A percentile compares a stretch with the other conserved stretches of the same genome.
These are phyloP conservation scores for Nemania sp. DNA, from an alignment of 2,329 filamentous ascomycete species.

Conservation along the genomic window DNA sequence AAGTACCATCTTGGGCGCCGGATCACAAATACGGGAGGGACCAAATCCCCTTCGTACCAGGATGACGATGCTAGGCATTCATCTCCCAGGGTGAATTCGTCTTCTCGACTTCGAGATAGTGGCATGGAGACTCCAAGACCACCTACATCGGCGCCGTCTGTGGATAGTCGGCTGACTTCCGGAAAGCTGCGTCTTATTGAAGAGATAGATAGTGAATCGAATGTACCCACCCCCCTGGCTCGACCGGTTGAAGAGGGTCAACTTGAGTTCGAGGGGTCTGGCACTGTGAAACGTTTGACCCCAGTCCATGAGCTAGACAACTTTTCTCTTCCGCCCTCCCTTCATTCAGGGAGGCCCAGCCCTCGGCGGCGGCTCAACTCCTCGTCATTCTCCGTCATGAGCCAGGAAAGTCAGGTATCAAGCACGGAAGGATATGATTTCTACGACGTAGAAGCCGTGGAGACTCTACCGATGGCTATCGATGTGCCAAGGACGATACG, in stretches of 20 bases:
- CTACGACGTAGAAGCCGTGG: constrained; percentile 59
- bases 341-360: constrained; percentile 43
- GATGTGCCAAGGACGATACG: constrained; percentile 55
- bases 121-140: constrained; percentile 35
- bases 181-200: constrained; percentile 55
- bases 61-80: constrained; percentile 21
- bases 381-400: constrained; percentile 53
- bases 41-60: constrained; percentile 16
- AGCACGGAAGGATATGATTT: constrained; percentile 68
- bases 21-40: constrained; percentile 40
- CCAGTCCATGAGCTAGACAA: constrained; percentile 55
- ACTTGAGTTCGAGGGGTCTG: constrained; percentile 34
- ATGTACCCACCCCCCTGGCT: constrained; percentile 62
- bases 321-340: constrained; percentile 54
- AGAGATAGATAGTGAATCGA: constrained; percentile 65
- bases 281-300: constrained; percentile 46
- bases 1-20: constrained; percentile 60
- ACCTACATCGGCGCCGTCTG: constrained; percentile 38
- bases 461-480: constrained; percentile 51
- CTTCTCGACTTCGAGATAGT: constrained; percentile 23
- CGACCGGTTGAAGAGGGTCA: constrained; percentile 51
- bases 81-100: constrained; percentile 22
- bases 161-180: constrained; percentile 37
- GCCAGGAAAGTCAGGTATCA: constrained; percentile 55
- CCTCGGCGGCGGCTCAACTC: constrained; percentile 54